A percentile compares a stretch with the other conserved stretches of the same genome.
phyloP scores from a whole-genome alignment of 2,329 filamentous ascomycete species.

The Cladorrhinum sp. region DNA sequence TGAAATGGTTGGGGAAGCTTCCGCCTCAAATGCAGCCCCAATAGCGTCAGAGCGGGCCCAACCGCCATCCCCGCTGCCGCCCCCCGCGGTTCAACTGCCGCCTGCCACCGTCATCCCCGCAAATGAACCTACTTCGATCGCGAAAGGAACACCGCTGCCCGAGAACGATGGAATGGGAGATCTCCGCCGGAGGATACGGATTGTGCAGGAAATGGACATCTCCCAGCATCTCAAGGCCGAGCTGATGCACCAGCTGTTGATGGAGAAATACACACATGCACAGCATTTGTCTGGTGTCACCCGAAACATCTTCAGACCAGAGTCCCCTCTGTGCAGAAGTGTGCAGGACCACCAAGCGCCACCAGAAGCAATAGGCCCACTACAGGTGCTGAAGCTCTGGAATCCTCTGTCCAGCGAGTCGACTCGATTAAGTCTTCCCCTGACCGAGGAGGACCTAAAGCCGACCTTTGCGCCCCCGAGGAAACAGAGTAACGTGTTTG shows the following conservation, averaged over 20 bases:
- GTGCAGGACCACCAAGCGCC: conserved; percentile 34
- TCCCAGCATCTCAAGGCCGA: conserved; percentile 64
- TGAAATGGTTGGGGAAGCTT: conserved; percentile 15
- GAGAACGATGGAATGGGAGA: conserved; percentile 76
- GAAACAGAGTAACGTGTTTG: conserved; percentile 44
- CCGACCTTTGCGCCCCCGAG: conserved; percentile 64
- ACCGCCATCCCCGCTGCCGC: neutral
- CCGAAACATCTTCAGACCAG: conserved; percentile 22
- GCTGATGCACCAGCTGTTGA: conserved; percentile 67
- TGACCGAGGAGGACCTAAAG: conserved; percentile 59
- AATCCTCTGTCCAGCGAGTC: conserved; percentile 41
- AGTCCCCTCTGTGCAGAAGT: conserved; percentile 27
- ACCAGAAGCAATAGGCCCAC: conserved; percentile 35
- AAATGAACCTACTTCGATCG: neutral
- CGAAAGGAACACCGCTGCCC: conserved; percentile 44
- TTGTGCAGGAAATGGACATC: conserved; percentile 61
- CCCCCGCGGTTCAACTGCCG: neutral
- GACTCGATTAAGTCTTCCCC: conserved; percentile 39
- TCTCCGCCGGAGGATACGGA: conserved; percentile 64
- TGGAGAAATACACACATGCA: conserved; percentile 60
- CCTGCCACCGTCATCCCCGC: neutral
- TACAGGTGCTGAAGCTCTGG: conserved; percentile 57
- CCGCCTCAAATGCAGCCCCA: neutral
- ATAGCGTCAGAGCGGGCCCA: neutral
- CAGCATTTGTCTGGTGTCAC: conserved; percentile 30